These are phyloP conservation scores for Leccinum griseonigrum DNA, from an alignment of 1,284 basidiomycete genomes.

Conservation along the genomic window DNA sequence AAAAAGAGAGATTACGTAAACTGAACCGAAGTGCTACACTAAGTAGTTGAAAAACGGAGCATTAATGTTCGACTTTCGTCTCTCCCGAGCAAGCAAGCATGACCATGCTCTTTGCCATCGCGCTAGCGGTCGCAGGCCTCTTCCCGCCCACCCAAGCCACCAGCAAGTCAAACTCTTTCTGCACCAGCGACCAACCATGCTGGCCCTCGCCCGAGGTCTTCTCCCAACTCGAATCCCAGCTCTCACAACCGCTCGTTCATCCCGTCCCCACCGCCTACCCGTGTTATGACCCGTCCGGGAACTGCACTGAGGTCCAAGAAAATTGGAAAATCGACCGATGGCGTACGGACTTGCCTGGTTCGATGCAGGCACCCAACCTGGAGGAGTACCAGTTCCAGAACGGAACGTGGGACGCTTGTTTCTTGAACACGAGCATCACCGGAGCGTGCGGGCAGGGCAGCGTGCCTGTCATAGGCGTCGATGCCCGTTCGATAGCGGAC, in stretches of 20 bases:
- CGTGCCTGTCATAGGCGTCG: constrained; percentile 16
- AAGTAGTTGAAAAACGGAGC: no score
- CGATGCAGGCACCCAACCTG: constrained; percentile 39
- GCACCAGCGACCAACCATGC: constrained; percentile 28
- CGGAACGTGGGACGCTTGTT: constrained; percentile 37
- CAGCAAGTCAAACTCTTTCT: neutral
- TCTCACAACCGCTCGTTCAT: constrained; percentile 32
- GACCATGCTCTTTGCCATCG: no score
- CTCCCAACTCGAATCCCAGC: constrained; percentile 3
- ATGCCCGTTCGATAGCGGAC: constrained; percentile 37
- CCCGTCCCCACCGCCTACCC: constrained; percentile 25
- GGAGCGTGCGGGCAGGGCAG: constrained; percentile 12
- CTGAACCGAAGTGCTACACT: no score
- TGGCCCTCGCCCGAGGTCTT: constrained; percentile 42
- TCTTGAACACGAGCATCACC: constrained; percentile 12
- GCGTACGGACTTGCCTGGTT: constrained; percentile 39
- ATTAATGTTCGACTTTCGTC: no score
- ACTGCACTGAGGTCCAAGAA: constrained; percentile 28
- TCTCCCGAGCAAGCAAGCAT: neutral
- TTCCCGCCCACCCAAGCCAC: no score
- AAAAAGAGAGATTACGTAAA: no score
- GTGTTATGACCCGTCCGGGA: constrained; percentile 25
- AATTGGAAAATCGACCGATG: constrained; percentile 35
- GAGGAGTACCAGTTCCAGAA: constrained; percentile 40
- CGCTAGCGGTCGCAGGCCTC: neutral